Percentiles rank a stretch among this genome's conserved stretches.
Evolutionary conservation across 2,329 filamentous ascomycete genomes (phyloP).

Genomic region (Penicillium rolfsii): DNA sequence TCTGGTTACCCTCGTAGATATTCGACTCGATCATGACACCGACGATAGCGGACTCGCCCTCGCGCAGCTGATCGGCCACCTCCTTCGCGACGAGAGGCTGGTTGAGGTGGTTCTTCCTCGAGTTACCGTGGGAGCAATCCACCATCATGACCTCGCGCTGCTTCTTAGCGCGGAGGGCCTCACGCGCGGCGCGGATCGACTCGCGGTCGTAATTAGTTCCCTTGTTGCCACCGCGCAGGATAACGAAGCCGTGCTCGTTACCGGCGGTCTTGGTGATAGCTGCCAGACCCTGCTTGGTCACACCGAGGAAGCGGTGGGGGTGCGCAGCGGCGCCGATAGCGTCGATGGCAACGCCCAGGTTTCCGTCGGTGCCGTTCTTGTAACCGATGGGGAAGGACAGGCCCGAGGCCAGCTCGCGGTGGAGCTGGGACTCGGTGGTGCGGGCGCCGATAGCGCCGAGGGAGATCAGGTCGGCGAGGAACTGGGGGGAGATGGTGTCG

Average conservation of each 20-base stretch:
- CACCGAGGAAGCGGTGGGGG: constrained; percentile 93
- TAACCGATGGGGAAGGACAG: constrained; percentile 97
- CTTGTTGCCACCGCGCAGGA: constrained; percentile 85
- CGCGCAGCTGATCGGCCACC: constrained; percentile 81
- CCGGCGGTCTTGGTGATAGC: constrained; percentile 92
- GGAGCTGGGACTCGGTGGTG: constrained; percentile 94
- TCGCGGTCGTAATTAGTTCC: constrained; percentile 93
- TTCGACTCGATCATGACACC: constrained; percentile 99
- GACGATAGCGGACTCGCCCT: constrained; percentile 84
- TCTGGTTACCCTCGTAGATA: constrained; percentile 88
- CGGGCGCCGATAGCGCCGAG: constrained; percentile 94
- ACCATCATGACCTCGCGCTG: constrained; percentile 93
- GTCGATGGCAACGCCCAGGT: constrained; percentile 87
- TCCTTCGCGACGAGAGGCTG: constrained; percentile 88
- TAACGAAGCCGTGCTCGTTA: constrained; percentile 97
- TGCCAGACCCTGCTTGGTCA: constrained; percentile 95
- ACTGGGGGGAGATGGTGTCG: constrained; percentile 97
- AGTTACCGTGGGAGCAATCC: constrained; percentile 98
- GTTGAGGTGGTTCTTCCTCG: constrained; percentile 95
- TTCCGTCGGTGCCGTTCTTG: constrained; percentile 98
- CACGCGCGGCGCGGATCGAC: constrained; percentile 77
- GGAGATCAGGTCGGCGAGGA: constrained; percentile 92
- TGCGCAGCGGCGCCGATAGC: constrained; percentile 75
- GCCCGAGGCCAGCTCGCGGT: constrained; percentile 92
- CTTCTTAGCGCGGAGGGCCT: constrained; percentile 77